These are phyloP conservation scores for Aristolochia fimbriata DNA, from an alignment of 164 flowering plant species.

Conservation along the genomic window DNA sequence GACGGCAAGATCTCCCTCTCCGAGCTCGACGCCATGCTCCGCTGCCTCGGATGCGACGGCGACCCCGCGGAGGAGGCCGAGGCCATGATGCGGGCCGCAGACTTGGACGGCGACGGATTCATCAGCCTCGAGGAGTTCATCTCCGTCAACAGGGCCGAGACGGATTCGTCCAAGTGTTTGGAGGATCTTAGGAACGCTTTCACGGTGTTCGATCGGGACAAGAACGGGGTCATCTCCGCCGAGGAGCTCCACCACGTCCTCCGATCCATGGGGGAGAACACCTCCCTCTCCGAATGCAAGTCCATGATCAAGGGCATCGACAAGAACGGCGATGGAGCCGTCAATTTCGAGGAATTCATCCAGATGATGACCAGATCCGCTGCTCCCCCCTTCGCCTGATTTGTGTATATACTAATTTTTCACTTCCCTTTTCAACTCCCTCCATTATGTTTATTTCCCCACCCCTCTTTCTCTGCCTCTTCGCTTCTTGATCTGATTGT, in stretches of 20 bases:
- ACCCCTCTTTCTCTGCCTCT: background rate
- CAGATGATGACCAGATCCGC: constrained; percentile 11
- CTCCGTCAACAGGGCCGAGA: constrained; percentile 8
- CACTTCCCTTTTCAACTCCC: background rate
- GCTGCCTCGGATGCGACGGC: constrained; percentile 4
- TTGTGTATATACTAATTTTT: background rate
- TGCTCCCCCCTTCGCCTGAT: background rate
- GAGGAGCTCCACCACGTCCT: constrained; percentile 13
- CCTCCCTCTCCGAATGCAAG: constrained; percentile 9
- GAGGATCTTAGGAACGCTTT: constrained; percentile 14
- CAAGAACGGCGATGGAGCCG: constrained; percentile 12
- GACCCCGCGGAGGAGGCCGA: constrained; percentile 3
- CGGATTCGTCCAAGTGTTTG: constrained; percentile 6
- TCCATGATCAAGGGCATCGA: constrained; percentile 12
- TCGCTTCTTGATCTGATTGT: background rate
- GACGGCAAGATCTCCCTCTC: constrained; percentile 12
- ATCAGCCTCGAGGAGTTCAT: constrained; percentile 13
- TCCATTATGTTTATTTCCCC: background rate
- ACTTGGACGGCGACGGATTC: constrained; percentile 14
- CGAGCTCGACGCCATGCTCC: constrained; percentile 11
- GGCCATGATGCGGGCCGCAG: constrained; percentile 13
- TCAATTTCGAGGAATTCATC: constrained; percentile 14
- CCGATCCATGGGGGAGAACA: constrained; percentile 9
- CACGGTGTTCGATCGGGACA: constrained; percentile 10
- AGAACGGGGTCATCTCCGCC: constrained; percentile 14